Conservation (phyloP, 2,329 filamentous ascomycete genomes). For the Microsporum canis region DNA sequence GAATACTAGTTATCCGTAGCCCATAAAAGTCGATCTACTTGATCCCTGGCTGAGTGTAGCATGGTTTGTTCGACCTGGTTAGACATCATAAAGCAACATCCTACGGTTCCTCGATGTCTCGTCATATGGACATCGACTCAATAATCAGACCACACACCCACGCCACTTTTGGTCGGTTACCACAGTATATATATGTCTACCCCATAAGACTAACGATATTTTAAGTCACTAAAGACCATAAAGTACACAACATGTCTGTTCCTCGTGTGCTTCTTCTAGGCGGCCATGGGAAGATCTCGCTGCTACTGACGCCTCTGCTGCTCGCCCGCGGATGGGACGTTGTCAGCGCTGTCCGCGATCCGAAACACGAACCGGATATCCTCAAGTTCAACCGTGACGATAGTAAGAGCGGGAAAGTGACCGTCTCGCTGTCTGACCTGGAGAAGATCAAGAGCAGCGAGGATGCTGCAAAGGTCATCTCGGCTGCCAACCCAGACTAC, state of each 20-base stretch:
- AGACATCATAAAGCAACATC: not conserved
- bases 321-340: constrained; percentile 64
- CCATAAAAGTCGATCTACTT: too few species aligned
- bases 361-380: constrained; percentile 56
- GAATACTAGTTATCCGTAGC: not conserved
- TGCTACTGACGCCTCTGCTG: constrained; percentile 63
- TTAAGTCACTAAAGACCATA: not conserved
- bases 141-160: not conserved
- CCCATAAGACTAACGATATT: not conserved
- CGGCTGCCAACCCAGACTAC: constrained; percentile 33
- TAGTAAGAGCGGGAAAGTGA: constrained; percentile 48
- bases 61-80: not conserved
- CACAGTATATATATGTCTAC: not conserved
- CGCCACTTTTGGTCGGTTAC: not conserved
- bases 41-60: too few species aligned
- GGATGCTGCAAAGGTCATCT: constrained; percentile 52
- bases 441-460: constrained; percentile 56
- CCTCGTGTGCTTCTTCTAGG: constrained; percentile 59
- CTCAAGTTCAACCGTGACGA: constrained; percentile 46
- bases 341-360: constrained; percentile 63
- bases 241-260: not conserved
- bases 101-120: not conserved
- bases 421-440: constrained; percentile 58
- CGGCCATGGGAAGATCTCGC: constrained; percentile 69
- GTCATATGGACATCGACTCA: not conserved